phyloP scores from a whole-genome alignment of 176 grass and related monocot genomes.

The Pharus latifolius region DNA sequence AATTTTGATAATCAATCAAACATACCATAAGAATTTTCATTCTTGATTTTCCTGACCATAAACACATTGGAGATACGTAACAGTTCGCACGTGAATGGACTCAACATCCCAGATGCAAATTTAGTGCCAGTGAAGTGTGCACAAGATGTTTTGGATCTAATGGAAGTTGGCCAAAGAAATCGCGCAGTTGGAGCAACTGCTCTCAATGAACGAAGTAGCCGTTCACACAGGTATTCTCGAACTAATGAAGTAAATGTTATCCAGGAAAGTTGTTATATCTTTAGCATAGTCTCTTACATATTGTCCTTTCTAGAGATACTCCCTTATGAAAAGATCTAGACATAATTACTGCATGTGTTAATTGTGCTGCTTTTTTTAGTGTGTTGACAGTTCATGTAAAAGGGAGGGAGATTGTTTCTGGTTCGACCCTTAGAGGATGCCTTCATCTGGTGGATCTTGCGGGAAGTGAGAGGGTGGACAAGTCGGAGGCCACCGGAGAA shows the following conservation, averaged over 20 bases:
- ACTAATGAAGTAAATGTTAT: background rate
- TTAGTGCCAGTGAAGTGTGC: slow-evolving; percentile 63
- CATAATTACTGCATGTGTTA: background rate
- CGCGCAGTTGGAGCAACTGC: slow-evolving; percentile 66
- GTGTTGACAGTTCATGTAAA: slow-evolving; percentile 80
- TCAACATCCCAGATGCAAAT: slow-evolving; percentile 88
- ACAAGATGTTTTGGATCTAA: slow-evolving; percentile 72
- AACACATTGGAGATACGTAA: slow-evolving; percentile 89
- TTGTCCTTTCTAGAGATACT: background rate
- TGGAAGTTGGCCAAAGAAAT: slow-evolving; percentile 72
- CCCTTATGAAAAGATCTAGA: background rate
- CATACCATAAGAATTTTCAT: background rate
- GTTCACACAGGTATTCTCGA: slow-evolving; percentile 65
- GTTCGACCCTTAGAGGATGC: slow-evolving; percentile 58
- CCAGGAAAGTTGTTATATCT: background rate
- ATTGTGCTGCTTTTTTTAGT: slow-evolving; percentile 25
- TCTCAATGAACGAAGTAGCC: slow-evolving; percentile 90
- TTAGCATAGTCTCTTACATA: background rate
- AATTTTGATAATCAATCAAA: too few species aligned
- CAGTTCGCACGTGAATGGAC: slow-evolving; percentile 79
- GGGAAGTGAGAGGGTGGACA: slow-evolving; percentile 79
- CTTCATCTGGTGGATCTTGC: slow-evolving; percentile 88
- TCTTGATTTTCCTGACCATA: slow-evolving; percentile 22
- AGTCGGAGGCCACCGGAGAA: slow-evolving; percentile 77
- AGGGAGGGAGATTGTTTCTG: slow-evolving; percentile 51